Evolutionary conservation across 768 basidiomycete genomes (phyloP).

Genomic region (Artomyces pyxidatus): DNA sequence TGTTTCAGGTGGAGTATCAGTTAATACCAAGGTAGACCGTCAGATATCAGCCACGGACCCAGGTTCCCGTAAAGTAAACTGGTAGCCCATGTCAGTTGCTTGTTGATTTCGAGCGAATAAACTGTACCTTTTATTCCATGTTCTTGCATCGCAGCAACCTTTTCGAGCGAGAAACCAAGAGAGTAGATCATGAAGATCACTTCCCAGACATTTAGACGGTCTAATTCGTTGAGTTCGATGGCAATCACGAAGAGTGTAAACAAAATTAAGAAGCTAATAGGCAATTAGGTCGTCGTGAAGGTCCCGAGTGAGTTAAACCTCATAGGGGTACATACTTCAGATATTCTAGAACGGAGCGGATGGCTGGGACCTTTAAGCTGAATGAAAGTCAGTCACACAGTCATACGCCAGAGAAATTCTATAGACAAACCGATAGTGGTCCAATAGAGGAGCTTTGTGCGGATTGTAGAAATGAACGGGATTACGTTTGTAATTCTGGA

Average conservation of each 20-base stretch:
- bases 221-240: constrained; percentile 61
- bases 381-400: constrained; percentile 4
- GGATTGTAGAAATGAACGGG: constrained; percentile 94
- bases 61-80: constrained; percentile 84
- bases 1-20: constrained; percentile 5
- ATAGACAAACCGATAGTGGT: constrained; percentile 73
- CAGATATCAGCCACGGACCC: constrained; percentile 38
- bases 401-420: not conserved
- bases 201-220: constrained; percentile 60
- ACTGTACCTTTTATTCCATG: constrained; percentile 77
- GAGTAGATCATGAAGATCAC: constrained; percentile 70
- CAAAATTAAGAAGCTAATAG: constrained; percentile 70
- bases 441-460: constrained; percentile 85
- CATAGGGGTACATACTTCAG: constrained; percentile 53
- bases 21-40: constrained; percentile 1
- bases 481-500: constrained; percentile 84
- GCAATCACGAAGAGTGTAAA: constrained; percentile 75
- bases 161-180: constrained; percentile 84
- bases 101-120: not conserved
- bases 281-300: constrained; percentile 10
- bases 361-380: constrained; percentile 87
- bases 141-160: constrained; percentile 91
- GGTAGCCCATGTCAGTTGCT: not conserved
- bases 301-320: too few species aligned
- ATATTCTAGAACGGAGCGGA: constrained; percentile 87